Evolutionary conservation across 371 early-diverging fungal genomes (phyloP).

Genomic region (Mucor indicus): DNA sequence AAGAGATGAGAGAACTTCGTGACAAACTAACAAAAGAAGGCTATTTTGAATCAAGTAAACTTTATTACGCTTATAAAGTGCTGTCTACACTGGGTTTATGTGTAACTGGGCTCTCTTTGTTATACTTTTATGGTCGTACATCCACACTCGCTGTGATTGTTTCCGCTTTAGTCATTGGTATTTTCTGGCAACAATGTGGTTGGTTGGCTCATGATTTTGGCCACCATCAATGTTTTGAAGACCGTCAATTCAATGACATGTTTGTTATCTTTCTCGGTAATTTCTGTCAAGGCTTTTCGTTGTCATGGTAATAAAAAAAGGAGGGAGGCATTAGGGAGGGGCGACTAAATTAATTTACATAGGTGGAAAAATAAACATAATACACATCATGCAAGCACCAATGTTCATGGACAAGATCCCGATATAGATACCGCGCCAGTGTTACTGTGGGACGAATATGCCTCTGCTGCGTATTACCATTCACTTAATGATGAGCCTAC

Average conservation of each 20-base stretch:
- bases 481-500: conserved; percentile 44
- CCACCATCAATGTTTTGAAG: conserved; percentile 82
- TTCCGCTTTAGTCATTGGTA: conserved; percentile 63
- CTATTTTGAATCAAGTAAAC: conserved; percentile 65
- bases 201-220: conserved; percentile 88
- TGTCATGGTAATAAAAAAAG: conserved; percentile 48
- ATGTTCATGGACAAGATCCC: conserved; percentile 82
- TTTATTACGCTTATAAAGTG: conserved; percentile 69
- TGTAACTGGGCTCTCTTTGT: conserved; percentile 48
- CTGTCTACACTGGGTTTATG: conserved; percentile 55
- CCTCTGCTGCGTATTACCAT: conserved; percentile 69
- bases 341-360: neutral
- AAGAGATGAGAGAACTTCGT: conserved; percentile 68
- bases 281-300: conserved; percentile 76
- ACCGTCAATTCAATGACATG: conserved; percentile 62
- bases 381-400: conserved; percentile 85
- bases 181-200: conserved; percentile 88
- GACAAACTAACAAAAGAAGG: conserved; percentile 57
- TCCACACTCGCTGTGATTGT: conserved; percentile 53
- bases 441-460: conserved; percentile 84
- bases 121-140: conserved; percentile 53
- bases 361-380: conserved; percentile 92
- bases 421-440: conserved; percentile 88
- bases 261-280: conserved; percentile 75
- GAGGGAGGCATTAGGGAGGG: neutral